Base-by-base conservation (phyloP, 768 basidiomycete species). In the Xerocomellus dryophilus region DNA sequence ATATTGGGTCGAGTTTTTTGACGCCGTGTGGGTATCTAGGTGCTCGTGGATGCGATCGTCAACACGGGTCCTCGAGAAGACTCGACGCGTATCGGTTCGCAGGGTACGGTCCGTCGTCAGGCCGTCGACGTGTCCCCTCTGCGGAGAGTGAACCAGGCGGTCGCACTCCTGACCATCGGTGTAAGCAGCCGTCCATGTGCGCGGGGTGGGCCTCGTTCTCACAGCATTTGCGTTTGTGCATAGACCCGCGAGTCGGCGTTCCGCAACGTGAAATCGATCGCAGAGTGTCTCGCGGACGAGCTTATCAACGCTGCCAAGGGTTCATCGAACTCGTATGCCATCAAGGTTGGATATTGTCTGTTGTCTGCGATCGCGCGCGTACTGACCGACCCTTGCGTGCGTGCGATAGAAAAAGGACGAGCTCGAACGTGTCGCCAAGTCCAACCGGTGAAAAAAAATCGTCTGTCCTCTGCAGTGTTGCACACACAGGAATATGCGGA, bases 291-390 rank as follows among this genome's bases (percentile, higher is more conserved):
- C 49, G 96, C 97, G 56, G 97, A 98, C 73, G 97, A 99, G 75
- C 88, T 98, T 69, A 98, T 98, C 83, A 99, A 99, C 74, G 97
- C 97, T 50, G 97, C 96, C 61, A 98, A 99, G 81, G 97, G 97
- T 61, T 98, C 97, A 46, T 98, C 95, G 69, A 99, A 99, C 88
- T 98, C 96, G 51, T 99, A 98, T 73, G 96, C 96, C 58, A 99
- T 99, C 83, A 98, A 98, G 91, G 90, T 90, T 42, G 43, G 76
- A 34, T 8, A 17, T 3, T 2, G 3, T 32, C 14, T 66, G 31
- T 14, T 10, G 8, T 34, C 7, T 20, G 48, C 1, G 6, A 35
- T 50, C 4, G 25, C 12, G 20, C 36, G 17, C 41, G 51, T 29
- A 41, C 38, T 66, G 39, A 58, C 35, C 6, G 32, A 50, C 14